These are phyloP conservation scores for maize (Zea mays) DNA, from an alignment of 176 grass and related monocot genomes.

Conservation along the genomic window DNA sequence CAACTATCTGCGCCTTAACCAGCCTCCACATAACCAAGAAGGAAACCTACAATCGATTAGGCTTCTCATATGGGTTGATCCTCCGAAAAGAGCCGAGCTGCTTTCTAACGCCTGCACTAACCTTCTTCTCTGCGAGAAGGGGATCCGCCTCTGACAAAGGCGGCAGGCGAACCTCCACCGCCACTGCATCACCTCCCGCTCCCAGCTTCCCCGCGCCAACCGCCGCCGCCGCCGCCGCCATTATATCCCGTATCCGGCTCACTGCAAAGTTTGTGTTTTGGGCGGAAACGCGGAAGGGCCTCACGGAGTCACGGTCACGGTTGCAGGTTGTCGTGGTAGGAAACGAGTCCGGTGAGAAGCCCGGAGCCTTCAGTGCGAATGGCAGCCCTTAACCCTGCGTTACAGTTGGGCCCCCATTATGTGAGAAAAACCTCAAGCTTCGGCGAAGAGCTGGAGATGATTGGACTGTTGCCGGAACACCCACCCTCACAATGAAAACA, in stretches of 20 bases:
- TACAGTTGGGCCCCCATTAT: neutral
- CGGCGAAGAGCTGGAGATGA: too few species aligned
- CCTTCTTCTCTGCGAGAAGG: constrained; percentile 68
- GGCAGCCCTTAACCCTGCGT: neutral
- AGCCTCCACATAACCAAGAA: neutral
- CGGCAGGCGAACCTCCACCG: constrained; percentile 41
- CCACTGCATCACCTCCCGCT: neutral
- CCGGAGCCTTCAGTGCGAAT: neutral
- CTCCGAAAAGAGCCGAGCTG: neutral
- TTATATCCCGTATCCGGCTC: neutral
- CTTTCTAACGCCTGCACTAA: constrained; percentile 14
- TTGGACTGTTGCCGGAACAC: too few species aligned
- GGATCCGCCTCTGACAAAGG: constrained; percentile 48
- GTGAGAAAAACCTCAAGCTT: neutral
- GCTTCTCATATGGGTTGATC: neutral
- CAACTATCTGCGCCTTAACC: too few species aligned
- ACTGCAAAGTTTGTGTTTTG: neutral
- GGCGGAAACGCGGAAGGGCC: too few species aligned
- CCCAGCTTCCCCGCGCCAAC: neutral
- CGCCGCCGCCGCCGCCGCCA: constrained; percentile 21
- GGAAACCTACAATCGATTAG: neutral
- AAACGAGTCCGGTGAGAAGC: neutral
- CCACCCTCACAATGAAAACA: too few species aligned
- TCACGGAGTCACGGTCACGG: too few species aligned
- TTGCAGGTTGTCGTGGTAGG: too few species aligned